Evolutionary conservation across 352 stramenopile genomes (phyloP).

Genomic region (Albugo candida): DNA sequence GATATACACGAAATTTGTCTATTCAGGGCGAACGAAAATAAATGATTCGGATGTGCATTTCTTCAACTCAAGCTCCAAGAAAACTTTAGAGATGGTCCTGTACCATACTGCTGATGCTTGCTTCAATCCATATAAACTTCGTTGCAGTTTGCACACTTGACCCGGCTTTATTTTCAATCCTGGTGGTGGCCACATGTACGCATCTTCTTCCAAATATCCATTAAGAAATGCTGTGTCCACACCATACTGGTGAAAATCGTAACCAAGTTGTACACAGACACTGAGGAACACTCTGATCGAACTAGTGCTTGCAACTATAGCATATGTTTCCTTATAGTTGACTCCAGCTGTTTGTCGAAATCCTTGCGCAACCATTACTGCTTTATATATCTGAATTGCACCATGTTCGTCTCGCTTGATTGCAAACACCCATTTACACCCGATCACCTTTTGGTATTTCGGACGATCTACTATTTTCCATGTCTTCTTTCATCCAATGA

Average conservation of each 20-base stretch:
- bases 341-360: slow-evolving; percentile 5
- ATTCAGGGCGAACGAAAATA: slow-evolving; percentile 5
- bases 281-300: slow-evolving; percentile 1
- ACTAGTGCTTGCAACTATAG: slow-evolving; percentile 1
- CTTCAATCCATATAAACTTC: slow-evolving; percentile 6
- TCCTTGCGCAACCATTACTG: slow-evolving; percentile 6
- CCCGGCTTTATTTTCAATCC: not conserved
- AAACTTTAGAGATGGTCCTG: slow-evolving; percentile 6
- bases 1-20: slow-evolving; percentile 4
- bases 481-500: too few relatives aligned
- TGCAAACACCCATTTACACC: slow-evolving; percentile 4
- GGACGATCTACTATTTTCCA: too few relatives aligned
- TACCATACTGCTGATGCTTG: slow-evolving; percentile 11
- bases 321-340: slow-evolving; percentile 5
- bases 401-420: slow-evolving; percentile 3
- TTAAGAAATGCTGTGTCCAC: not conserved
- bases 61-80: slow-evolving; percentile 3
- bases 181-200: not conserved
- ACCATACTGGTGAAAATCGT: not conserved
- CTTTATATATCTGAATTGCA: slow-evolving; percentile 1
- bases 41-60: slow-evolving; percentile 7
- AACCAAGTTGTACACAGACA: not conserved
- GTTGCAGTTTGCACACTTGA: not conserved
- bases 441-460: too few relatives aligned
- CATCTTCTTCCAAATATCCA: not conserved